Evolutionary conservation across 192 early-diverging fungal genomes (phyloP).

Genomic region (Backusella circina): DNA sequence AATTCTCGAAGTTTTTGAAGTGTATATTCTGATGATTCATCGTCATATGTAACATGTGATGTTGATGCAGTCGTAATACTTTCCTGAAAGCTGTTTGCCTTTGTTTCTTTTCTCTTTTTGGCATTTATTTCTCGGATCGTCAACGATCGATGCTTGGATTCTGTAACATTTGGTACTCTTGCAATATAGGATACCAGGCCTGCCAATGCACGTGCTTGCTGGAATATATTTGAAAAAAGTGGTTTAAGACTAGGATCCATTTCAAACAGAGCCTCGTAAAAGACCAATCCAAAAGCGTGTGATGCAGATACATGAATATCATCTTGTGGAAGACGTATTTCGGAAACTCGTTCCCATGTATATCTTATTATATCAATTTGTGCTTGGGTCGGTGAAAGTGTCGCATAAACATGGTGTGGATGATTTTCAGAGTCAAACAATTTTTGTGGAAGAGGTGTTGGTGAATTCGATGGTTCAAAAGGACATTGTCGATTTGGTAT

Average conservation of each 20-base stretch:
- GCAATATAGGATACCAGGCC: constrained; percentile 16
- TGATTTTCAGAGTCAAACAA: background rate
- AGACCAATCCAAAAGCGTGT: constrained; percentile 19
- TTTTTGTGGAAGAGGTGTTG: background rate
- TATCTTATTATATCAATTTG: constrained; percentile 13
- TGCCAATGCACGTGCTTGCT: constrained; percentile 21
- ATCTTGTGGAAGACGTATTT: constrained; percentile 13
- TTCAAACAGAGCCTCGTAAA: constrained; percentile 20
- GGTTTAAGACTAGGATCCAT: constrained; percentile 1
- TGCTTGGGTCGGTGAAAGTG: constrained; percentile 2
- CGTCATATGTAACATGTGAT: background rate
- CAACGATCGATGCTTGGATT: background rate
- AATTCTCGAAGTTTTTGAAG: constrained; percentile 13
- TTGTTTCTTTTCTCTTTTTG: background rate
- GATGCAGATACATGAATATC: constrained; percentile 13
- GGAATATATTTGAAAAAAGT: constrained; percentile 18
- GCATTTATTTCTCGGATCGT: constrained; percentile 13
- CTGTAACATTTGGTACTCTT: background rate
- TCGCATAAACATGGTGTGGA: background rate
- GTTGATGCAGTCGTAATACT: background rate
- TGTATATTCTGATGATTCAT: background rate
- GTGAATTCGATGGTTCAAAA: background rate
- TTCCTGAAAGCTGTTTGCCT: background rate
- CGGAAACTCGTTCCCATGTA: constrained; percentile 17
- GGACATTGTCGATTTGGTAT: background rate